phyloP scores from a whole-genome alignment of 768 basidiomycete species.

The Termitomyces sp. region DNA sequence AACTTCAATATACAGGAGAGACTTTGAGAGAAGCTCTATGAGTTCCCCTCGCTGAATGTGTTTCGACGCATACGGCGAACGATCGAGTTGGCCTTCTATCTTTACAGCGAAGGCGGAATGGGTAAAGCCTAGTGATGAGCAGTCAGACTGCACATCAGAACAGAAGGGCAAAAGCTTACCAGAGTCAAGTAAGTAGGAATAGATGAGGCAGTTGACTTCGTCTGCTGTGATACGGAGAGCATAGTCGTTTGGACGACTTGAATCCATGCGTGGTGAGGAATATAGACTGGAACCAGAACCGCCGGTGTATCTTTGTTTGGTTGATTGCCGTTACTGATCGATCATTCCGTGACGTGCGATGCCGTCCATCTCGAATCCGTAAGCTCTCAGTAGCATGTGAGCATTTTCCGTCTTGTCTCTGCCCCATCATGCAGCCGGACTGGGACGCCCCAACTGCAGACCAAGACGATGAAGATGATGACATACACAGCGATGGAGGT shows the following conservation, averaged over 20 bases:
- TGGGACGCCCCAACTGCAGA: conserved; percentile 17
- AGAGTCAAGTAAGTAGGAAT: conserved; percentile 80
- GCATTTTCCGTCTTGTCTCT: conserved; percentile 1
- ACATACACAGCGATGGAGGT: not conserved
- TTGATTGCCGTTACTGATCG: conserved; percentile 10
- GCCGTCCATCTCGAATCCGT: not conserved
- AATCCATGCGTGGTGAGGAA: not conserved
- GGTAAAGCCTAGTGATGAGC: conserved; percentile 52
- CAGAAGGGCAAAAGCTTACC: conserved; percentile 34
- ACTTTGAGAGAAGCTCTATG: conserved; percentile 74
- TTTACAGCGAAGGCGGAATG: conserved; percentile 81
- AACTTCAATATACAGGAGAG: conserved; percentile 76
- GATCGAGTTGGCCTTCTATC: conserved; percentile 67
- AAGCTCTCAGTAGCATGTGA: conserved; percentile 1
- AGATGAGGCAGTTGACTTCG: conserved; percentile 81
- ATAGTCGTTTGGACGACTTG: conserved; percentile 7
- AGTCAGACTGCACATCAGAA: not conserved
- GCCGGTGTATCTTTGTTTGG: conserved; percentile 6
- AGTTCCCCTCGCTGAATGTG: conserved; percentile 81
- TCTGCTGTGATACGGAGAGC: conserved; percentile 70
- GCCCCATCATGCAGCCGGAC: conserved; percentile 17
- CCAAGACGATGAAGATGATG: conserved; percentile 13
- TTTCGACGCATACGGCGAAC: conserved; percentile 61
- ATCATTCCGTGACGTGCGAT: conserved; percentile 14
- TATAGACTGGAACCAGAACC: not conserved